Evolutionary conservation across 1,139 yeast genomes (phyloP), one percentile per base, ranked within the genome.

Genomic region (Hanseniaspora uvarum): DNA sequence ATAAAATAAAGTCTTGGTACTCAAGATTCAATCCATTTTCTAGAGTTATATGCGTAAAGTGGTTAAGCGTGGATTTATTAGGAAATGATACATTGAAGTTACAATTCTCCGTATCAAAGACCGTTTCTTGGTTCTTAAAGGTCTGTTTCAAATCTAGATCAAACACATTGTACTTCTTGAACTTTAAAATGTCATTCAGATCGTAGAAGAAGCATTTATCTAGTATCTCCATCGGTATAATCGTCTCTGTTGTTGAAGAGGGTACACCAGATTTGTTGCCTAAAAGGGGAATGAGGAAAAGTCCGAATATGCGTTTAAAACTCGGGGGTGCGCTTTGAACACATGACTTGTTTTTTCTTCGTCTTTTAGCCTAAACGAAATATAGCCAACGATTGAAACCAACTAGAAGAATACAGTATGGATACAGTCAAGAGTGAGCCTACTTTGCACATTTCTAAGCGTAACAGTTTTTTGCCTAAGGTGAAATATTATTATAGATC

Each of bases 401-500:
- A n/a, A n/a, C n/a, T n/a, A n/a, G n/a, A n/a, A n/a, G n/a, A n/a
- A n/a, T n/a, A 28, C 4, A 28, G 2, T 12, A 39, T 39, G 43
- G 43, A 39, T 12, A 28, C 21, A 18, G 46, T 26, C 18, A 30
- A 31, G 8, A 44, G 31, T 31, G 52, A 26, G 28, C 31, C 23
- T 38, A 4, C 18, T 23, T 16, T 30, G 30, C 43, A 24, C 30
- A 24, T 39, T 16, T 39, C 43, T 14, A 39, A 39, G 28, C 43
- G 43, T 23, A 39, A 39, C 43, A 39, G 43, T 19, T 39, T 39
- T 23, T n/a, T 39, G 19, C 43, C 55, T 4, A 52, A 41, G 8
- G 24, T 47, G 7, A 53, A 43, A 12, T 53, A 47, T 21, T 38
- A 38, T 23, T 34, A 33, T 10, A 53, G 49, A 53, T 47, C 55